Conservation (phyloP, 1,284 basidiomycete species). For the Sporisorium scitamineum region DNA sequence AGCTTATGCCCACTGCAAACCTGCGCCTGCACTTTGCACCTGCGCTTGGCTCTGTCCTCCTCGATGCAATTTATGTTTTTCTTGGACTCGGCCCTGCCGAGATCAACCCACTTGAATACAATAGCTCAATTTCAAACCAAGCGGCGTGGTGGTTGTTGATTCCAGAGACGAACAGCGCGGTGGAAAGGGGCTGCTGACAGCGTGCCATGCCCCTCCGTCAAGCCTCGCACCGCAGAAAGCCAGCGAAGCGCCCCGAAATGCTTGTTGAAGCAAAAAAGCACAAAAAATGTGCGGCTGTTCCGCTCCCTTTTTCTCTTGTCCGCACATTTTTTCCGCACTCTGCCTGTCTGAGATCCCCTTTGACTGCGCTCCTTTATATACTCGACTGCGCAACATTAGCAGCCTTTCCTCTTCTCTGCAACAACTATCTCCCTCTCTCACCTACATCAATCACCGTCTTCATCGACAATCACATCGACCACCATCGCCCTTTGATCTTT, state of each 20-base stretch:
- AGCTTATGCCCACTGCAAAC: not conserved
- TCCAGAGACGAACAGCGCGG: not conserved
- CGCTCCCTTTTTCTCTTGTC: not conserved
- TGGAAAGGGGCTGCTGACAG: conserved; percentile 5
- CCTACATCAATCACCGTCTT: no score
- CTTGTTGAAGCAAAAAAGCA: not conserved
- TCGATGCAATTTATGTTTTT: not conserved
- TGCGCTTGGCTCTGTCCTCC: not conserved
- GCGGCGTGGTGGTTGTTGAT: no score
- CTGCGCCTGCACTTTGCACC: conserved; percentile 6
- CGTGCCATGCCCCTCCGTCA: not conserved
- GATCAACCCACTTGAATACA: conserved; percentile 24
- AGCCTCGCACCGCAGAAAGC: conserved; percentile 9
- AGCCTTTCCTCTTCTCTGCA: conserved; percentile 14
- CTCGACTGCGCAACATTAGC: conserved; percentile 17
- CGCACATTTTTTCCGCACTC: conserved; percentile 1
- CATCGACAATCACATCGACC: conserved; percentile 14
- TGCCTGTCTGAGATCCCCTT: conserved; percentile 21
- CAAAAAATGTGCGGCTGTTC: conserved; percentile 10
- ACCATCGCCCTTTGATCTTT: conserved; percentile 6
- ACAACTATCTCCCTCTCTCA: conserved; percentile 4
- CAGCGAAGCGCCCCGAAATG: conserved; percentile 7
- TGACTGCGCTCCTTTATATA: conserved; percentile 36
- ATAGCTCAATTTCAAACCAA: not conserved
- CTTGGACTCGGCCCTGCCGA: conserved; percentile 14